These are phyloP conservation scores for Talaromyces sp. DNA, from an alignment of 2,329 filamentous ascomycete species.

Conservation along the genomic window DNA sequence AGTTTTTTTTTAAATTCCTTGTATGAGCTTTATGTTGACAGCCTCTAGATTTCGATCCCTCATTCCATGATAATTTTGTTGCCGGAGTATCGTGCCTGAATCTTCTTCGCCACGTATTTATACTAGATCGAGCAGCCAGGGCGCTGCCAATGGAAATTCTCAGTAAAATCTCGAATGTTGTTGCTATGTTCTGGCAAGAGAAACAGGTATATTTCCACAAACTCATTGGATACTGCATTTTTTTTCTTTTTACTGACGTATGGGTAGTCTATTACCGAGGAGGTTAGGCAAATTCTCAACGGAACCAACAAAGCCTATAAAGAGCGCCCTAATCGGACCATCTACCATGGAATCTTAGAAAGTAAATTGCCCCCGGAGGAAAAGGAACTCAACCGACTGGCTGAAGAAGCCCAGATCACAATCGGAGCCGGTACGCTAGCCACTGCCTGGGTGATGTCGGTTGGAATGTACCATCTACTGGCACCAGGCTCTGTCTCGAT, in stretches of 20 bases:
- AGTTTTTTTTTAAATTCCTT: background rate
- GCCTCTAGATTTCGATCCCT: background rate
- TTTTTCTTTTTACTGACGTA: background rate
- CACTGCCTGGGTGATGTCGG: background rate
- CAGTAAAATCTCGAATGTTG: background rate
- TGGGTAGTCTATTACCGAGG: background rate
- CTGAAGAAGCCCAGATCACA: constrained; percentile 20
- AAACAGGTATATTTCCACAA: background rate
- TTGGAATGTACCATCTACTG: constrained; percentile 2
- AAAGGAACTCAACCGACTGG: constrained; percentile 15
- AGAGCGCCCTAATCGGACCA: background rate
- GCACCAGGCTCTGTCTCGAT: background rate
- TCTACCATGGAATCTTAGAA: background rate
- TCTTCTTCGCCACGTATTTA: background rate
- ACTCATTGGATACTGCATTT: background rate
- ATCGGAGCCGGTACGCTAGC: background rate
- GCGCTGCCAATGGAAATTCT: background rate
- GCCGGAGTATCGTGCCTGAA: background rate
- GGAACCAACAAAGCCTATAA: background rate
- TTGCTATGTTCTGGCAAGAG: background rate
- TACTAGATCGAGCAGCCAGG: background rate
- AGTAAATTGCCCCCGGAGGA: background rate
- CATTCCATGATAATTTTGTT: background rate
- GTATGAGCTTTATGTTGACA: background rate
- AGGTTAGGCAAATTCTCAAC: background rate